Conservation (phyloP, 1,139 yeast genomes). For the Suhomyces yuchorum region DNA sequence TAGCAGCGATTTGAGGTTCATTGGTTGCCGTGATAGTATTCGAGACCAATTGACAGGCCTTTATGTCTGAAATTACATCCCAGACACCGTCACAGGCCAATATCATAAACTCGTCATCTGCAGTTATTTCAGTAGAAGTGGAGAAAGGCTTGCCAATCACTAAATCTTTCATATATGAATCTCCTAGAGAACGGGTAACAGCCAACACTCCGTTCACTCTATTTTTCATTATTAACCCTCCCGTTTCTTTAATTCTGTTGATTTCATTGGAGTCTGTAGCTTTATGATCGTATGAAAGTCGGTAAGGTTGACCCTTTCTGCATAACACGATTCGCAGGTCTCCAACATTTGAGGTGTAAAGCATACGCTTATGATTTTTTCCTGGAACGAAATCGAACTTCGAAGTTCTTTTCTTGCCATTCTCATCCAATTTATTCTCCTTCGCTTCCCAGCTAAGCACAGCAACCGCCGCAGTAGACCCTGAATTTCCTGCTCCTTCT, state of each 20-base stretch:
- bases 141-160: conserved; percentile 94
- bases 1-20: conserved; percentile 68
- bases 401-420: conserved; percentile 4
- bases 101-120: conserved; percentile 72
- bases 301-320: conserved; percentile 69
- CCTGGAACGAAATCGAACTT: conserved; percentile 50
- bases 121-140: conserved; percentile 73
- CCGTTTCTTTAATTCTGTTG: conserved; percentile 70
- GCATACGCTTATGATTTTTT: conserved; percentile 60
- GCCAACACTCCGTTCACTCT: conserved; percentile 96
- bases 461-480: conserved; percentile 96
- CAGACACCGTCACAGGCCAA: conserved; percentile 94
- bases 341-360: conserved; percentile 95
- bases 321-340: conserved; percentile 84
- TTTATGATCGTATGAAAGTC: conserved; percentile 92
- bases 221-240: conserved; percentile 87
- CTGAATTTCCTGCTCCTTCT: conserved; percentile 67
- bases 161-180: conserved; percentile 83
- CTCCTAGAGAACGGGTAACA: conserved; percentile 94
- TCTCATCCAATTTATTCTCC: conserved; percentile 9
- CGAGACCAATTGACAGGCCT: conserved; percentile 72
- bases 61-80: conserved; percentile 86
- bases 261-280: conserved; percentile 82
- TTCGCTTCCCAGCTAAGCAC: conserved; percentile 80
- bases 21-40: conserved; percentile 46